Evolutionary conservation across 2,329 filamentous ascomycete genomes (phyloP).

Genomic region (Neopestalotiopsis sp.): DNA sequence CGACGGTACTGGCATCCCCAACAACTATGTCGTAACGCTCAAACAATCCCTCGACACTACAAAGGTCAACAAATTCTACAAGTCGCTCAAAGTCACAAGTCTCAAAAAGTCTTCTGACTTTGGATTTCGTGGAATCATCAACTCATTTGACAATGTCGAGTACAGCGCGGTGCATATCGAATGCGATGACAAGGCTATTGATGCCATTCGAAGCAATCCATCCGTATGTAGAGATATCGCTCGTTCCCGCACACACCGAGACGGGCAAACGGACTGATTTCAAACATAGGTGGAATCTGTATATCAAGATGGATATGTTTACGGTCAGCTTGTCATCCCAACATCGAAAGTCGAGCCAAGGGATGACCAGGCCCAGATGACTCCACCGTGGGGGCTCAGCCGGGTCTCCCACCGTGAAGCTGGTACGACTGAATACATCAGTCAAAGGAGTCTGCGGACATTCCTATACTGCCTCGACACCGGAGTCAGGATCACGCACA

Average conservation of each 20-base stretch:
- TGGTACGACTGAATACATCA: constrained; percentile 26
- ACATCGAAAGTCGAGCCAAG: background rate
- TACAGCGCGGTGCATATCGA: constrained; percentile 34
- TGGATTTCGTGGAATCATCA: constrained; percentile 27
- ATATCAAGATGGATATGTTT: constrained; percentile 27
- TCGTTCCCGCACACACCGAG: too few relatives aligned
- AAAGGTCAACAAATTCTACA: constrained; percentile 26
- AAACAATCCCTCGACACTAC: constrained; percentile 22
- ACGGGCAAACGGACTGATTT: background rate
- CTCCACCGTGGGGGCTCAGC: constrained; percentile 31
- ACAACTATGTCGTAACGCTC: constrained; percentile 35
- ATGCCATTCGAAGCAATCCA: constrained; percentile 27
- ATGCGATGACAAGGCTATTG: constrained; percentile 29
- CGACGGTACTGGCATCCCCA: constrained; percentile 23
- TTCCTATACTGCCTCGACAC: constrained; percentile 34
- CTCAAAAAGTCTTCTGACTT: constrained; percentile 17
- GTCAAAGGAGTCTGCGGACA: constrained; percentile 22
- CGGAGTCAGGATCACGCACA: constrained; percentile 32
- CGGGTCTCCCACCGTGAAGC: constrained; percentile 33
- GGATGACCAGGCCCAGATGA: constrained; percentile 21
- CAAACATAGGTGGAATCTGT: constrained; percentile 32
- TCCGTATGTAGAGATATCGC: constrained; percentile 21
- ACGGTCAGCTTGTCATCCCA: constrained; percentile 20
- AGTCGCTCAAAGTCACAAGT: constrained; percentile 22
- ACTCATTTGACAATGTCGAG: constrained; percentile 27